Conservation (phyloP, 495 filamentous ascomycete genomes). For the Cairneyella variabilis region DNA sequence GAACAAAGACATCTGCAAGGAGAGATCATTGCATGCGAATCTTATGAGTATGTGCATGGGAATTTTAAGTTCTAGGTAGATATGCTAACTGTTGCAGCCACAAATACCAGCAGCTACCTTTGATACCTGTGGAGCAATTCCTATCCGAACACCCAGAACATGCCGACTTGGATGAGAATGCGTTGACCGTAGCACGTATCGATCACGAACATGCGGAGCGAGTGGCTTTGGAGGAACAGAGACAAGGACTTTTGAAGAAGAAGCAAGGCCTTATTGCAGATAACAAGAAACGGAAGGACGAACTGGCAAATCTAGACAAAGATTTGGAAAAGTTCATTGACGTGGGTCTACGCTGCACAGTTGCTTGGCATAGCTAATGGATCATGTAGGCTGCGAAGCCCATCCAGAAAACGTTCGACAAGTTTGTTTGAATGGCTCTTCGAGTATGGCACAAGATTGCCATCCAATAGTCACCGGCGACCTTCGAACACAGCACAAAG, state of each 20-base stretch:
- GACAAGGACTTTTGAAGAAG: conserved; percentile 80
- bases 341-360: conserved; percentile 33
- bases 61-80: background rate
- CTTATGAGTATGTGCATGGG: conserved; percentile 70
- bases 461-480: no score
- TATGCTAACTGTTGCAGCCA: conserved; percentile 51
- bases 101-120: conserved; percentile 77
- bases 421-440: conserved; percentile 44
- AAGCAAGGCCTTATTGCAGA: conserved; percentile 91
- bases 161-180: conserved; percentile 62
- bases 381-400: conserved; percentile 69
- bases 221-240: conserved; percentile 79
- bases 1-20: conserved; percentile 87
- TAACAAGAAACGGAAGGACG: conserved; percentile 92
- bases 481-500: background rate
- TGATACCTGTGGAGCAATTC: conserved; percentile 82
- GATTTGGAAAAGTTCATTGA: conserved; percentile 91
- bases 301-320: conserved; percentile 81
- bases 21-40: conserved; percentile 87
- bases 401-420: conserved; percentile 78
- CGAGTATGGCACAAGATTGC: no score
- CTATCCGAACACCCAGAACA: conserved; percentile 74
- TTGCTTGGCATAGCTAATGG: background rate
- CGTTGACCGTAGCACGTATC: conserved; percentile 87
- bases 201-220: conserved; percentile 85